Conservation (phyloP, 495 filamentous ascomycete species). For the Penicillium fimorum region DNA sequence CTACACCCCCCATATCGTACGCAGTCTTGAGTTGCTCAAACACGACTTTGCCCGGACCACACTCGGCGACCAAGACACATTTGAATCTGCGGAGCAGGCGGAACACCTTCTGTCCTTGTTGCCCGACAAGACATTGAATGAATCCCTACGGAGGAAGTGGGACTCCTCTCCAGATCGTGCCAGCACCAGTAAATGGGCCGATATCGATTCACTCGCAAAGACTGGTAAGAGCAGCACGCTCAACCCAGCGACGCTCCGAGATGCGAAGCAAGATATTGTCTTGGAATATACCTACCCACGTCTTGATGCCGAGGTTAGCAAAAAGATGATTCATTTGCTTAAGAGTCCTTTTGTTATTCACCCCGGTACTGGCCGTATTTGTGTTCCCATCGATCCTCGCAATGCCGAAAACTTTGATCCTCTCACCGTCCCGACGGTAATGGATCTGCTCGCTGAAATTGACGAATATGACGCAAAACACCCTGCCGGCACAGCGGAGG, state of each 20-base stretch:
- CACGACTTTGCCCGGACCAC: slow-evolving; percentile 77
- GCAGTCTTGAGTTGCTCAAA: slow-evolving; percentile 80
- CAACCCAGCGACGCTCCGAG: slow-evolving; percentile 64
- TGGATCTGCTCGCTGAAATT: slow-evolving; percentile 73
- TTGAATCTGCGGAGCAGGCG: slow-evolving; percentile 61
- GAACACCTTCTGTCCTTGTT: slow-evolving; percentile 75
- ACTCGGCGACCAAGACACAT: slow-evolving; percentile 82
- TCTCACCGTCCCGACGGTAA: slow-evolving; percentile 80
- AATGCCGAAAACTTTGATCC: slow-evolving; percentile 80
- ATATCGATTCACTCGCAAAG: slow-evolving; percentile 84
- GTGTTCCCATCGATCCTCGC: slow-evolving; percentile 83
- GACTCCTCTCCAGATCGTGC: slow-evolving; percentile 72
- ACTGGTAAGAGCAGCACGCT: slow-evolving; percentile 64
- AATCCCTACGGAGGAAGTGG: slow-evolving; percentile 85
- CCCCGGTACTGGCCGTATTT: slow-evolving; percentile 88
- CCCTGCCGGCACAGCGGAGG: slow-evolving; percentile 27
- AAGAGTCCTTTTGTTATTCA: slow-evolving; percentile 96
- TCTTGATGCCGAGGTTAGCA: slow-evolving; percentile 92
- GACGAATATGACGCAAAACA: slow-evolving; percentile 64
- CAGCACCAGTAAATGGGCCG: slow-evolving; percentile 81
- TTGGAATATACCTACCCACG: slow-evolving; percentile 98
- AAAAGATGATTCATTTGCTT: slow-evolving; percentile 95
- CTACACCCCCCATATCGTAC: slow-evolving; percentile 87
- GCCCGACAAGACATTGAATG: slow-evolving; percentile 70
- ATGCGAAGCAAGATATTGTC: slow-evolving; percentile 90